A percentile compares a stretch with the other conserved stretches of the same genome.
Conservation (phyloP, 2,329 filamentous ascomycete genomes). For the Aspergillus spinulosporus region DNA sequence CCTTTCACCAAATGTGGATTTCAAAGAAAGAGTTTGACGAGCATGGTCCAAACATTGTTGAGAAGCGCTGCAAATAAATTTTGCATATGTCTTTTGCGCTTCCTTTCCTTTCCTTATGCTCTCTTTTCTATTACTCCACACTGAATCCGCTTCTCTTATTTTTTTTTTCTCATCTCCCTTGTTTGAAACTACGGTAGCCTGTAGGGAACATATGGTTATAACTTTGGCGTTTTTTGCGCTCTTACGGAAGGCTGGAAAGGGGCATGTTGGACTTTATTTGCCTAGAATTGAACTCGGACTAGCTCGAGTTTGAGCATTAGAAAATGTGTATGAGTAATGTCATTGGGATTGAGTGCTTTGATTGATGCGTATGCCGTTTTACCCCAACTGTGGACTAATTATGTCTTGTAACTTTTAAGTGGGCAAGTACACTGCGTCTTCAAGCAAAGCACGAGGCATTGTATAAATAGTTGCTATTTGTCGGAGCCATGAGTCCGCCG, state of each 20-base stretch:
- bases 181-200: neutral
- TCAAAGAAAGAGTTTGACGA: conserved; percentile 97
- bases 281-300: neutral
- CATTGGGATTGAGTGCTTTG: too few species aligned
- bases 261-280: conserved; percentile 2
- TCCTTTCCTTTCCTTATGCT: neutral
- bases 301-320: neutral
- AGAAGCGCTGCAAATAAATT: conserved; percentile 87
- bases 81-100: neutral
- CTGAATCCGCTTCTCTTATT: too few species aligned
- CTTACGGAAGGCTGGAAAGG: conserved; percentile 7
- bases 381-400: too few species aligned
- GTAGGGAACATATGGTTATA: neutral
- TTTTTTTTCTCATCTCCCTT: neutral
- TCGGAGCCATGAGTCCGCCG: too few species aligned
- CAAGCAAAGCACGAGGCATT: too few species aligned
- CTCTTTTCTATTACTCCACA: neutral
- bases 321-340: too few species aligned
- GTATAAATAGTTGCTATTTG: too few species aligned
- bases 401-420: too few species aligned
- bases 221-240: conserved; percentile 11
- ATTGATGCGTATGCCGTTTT: too few species aligned
- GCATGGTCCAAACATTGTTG: conserved; percentile 83
- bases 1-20: conserved; percentile 99
- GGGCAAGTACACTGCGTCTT: too few species aligned